Evolutionary conservation across 2,329 filamentous ascomycete species (phyloP), one percentile per base, ranked within the genome.

Genomic region (Dactylellina cionopaga): DNA sequence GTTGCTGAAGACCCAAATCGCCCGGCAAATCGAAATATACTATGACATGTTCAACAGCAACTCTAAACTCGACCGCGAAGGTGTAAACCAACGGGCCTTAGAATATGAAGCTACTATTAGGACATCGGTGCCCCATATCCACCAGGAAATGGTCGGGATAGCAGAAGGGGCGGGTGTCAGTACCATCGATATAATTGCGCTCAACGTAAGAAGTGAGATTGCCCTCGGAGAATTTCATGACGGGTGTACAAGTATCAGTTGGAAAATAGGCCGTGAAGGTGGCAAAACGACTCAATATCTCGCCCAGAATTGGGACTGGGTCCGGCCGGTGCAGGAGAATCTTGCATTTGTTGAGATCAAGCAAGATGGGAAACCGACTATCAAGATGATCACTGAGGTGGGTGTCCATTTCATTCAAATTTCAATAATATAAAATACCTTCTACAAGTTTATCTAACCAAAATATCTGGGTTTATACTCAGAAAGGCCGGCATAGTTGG

Each of bases 241-340:
- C 74, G 86, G 85, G 1, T 88, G 86, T 74, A 88, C 86, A 0
- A 82, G 83, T 11, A 74, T 87, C 10, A 81, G 81, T 1, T 86
- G 83, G 54, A 54, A 39, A 17, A 25, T 54, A 11, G 81, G 78
- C 80, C 7, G 81, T 81, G 0, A 49, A 58, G 0, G 56, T 39
- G 56, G 73, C 74, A n/a, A 80, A 77, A 51, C 1, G 54, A 69
- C 2, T 44, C 65, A n/a, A 64, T 73, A 82, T 65, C 77, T 88
- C 3, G 82, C 81, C 0, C 86, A 88, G 79, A 88, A 87, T 63
- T 88, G 86, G 86, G 85, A 88, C 74, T 89, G 87, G 86, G 82
- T 83, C 76, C 77, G 77, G 0, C 80, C 77, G 11, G 85, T 88
- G 65, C 82, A 81, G 17, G 74, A 79, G 9, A 86, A 86, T 73